These are phyloP conservation scores for Eudorina sp. DNA, from an alignment of 139 green algal species.

Conservation along the genomic window DNA sequence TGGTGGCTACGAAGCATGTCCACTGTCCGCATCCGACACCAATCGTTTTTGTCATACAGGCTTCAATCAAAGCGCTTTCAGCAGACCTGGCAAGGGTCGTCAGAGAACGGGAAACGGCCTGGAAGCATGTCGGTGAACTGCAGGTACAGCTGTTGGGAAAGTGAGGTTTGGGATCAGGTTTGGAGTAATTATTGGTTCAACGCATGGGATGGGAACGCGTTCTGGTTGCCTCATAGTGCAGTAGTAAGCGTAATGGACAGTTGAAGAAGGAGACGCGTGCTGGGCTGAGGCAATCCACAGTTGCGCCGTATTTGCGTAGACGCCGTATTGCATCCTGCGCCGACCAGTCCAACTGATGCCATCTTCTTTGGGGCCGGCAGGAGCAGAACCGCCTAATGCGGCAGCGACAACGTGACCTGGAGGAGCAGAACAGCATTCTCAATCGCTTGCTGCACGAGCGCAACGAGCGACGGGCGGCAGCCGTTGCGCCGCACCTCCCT, in stretches of 20 bases:
- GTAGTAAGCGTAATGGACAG: too few species aligned
- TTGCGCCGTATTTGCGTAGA: too few species aligned
- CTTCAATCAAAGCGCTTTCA: neutral
- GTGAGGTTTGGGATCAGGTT: too few species aligned
- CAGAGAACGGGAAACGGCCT: constrained; percentile 32
- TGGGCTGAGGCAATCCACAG: too few species aligned
- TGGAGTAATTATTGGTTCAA: neutral
- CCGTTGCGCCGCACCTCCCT: neutral
- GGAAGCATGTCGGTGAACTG: constrained; percentile 45
- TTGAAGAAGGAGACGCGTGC: too few species aligned
- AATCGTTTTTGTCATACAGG: neutral
- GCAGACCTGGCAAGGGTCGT: neutral
- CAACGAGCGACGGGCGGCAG: neutral
- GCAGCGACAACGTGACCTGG: constrained; percentile 40
- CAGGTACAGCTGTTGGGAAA: constrained; percentile 5
- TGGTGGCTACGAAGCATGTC: neutral
- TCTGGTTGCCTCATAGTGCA: too few species aligned
- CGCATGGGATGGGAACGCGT: too few species aligned
- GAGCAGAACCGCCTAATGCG: constrained; percentile 48
- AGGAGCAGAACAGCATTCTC: constrained; percentile 30
- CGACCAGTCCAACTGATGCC: too few species aligned
- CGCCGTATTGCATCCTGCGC: too few species aligned
- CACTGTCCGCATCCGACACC: too few species aligned
- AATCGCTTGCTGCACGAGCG: constrained; percentile 1
- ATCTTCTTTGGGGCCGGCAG: too few species aligned